Percentiles rank a stretch among this genome's conserved stretches.
Evolutionary conservation across 768 basidiomycete genomes (phyloP).

Genomic region (Amanita pallidorosea): DNA sequence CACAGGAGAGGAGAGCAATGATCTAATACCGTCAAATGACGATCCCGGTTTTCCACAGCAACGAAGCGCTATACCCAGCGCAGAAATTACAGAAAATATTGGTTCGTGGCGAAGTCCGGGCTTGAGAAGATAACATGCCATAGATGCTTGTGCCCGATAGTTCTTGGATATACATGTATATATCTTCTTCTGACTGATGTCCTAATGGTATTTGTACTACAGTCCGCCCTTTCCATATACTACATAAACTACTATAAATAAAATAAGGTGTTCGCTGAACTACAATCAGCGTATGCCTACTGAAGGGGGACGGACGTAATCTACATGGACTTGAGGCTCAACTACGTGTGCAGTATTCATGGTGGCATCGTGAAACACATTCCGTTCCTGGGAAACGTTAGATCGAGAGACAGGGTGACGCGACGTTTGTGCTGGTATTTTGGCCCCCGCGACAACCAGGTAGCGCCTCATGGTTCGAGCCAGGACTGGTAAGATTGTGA

Average conservation of each 20-base stretch:
- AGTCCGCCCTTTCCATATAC: neutral
- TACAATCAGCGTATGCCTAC: neutral
- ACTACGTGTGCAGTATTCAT: neutral
- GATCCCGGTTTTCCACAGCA: constrained; percentile 12
- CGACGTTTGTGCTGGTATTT: neutral
- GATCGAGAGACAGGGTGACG: neutral
- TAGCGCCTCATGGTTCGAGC: neutral
- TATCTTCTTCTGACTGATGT: neutral
- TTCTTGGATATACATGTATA: neutral
- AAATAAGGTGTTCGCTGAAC: neutral
- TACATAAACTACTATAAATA: neutral
- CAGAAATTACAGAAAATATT: neutral
- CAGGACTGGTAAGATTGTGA: neutral
- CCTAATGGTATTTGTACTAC: neutral
- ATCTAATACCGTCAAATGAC: constrained; percentile 27
- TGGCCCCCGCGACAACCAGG: neutral
- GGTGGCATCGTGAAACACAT: neutral
- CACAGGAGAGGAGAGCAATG: constrained; percentile 30
- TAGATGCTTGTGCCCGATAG: neutral
- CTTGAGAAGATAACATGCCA: neutral
- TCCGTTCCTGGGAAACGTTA: neutral
- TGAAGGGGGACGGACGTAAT: neutral
- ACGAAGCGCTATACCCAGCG: neutral
- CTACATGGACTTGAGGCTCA: neutral
- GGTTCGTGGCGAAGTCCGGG: neutral